These are phyloP conservation scores for Chrysoporthe deuterocubensis DNA, from an alignment of 2,329 filamentous ascomycete species.

Conservation along the genomic window DNA sequence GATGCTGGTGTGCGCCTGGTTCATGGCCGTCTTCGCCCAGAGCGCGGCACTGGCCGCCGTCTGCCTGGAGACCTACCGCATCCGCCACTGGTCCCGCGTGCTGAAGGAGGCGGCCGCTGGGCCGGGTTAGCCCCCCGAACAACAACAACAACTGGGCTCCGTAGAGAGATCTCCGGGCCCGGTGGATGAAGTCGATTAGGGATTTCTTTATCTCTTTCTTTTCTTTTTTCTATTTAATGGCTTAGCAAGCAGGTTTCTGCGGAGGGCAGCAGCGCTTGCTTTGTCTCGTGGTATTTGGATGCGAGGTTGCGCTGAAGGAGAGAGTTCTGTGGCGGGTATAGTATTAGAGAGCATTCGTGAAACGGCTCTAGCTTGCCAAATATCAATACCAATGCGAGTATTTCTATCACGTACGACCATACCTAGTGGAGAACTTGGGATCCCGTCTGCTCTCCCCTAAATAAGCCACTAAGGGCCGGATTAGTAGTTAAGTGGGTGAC, in stretches of 20 bases:
- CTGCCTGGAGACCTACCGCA: neutral
- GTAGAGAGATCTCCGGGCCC: no score
- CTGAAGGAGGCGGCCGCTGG: neutral
- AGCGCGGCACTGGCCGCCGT: neutral
- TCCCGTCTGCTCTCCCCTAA: slow-evolving; percentile 7
- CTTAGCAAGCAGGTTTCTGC: neutral
- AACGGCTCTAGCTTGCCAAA: neutral
- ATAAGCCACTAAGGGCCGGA: slow-evolving; percentile 5
- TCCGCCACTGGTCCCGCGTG: neutral
- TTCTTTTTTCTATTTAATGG: no score
- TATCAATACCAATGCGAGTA: neutral
- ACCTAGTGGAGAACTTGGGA: neutral
- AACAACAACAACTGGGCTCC: no score
- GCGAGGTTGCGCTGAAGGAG: neutral
- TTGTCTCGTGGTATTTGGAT: neutral
- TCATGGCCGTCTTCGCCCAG: neutral
- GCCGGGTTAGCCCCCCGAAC: no score
- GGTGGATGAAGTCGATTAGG: no score
- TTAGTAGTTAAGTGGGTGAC: slow-evolving; percentile 6
- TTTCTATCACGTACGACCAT: neutral
- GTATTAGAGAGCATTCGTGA: neutral
- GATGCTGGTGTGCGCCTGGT: neutral
- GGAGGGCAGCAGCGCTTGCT: no score
- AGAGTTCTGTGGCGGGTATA: neutral
- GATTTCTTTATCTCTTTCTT: no score